These are phyloP conservation scores for Monilinia laxa DNA, from an alignment of 2,329 filamentous ascomycete genomes.

Conservation along the genomic window DNA sequence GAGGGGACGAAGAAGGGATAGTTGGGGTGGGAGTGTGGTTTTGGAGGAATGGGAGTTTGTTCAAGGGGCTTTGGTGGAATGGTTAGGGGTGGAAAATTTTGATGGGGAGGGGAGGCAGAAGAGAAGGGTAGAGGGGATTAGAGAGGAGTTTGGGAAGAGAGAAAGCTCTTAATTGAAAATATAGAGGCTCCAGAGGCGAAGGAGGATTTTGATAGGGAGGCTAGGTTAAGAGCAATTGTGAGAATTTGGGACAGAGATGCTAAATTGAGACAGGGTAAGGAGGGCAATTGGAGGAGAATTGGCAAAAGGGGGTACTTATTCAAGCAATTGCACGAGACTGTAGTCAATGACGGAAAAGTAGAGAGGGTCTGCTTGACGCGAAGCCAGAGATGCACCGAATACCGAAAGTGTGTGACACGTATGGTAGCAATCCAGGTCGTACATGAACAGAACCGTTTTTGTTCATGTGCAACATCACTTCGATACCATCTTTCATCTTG, in stretches of 20 bases:
- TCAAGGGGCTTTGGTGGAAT: constrained; percentile 50
- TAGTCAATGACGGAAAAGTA: neutral
- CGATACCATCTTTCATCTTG: neutral
- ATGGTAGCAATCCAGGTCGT: neutral
- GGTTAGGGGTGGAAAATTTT: constrained; percentile 47
- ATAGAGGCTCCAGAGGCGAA: neutral
- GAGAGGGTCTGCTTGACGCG: neutral
- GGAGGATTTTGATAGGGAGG: neutral
- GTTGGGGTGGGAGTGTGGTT: constrained; percentile 59
- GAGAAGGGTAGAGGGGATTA: constrained; percentile 43
- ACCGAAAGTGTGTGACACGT: neutral
- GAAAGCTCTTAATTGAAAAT: neutral
- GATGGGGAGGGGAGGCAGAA: constrained; percentile 53
- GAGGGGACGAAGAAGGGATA: constrained; percentile 57
- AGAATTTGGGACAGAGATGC: too few relatives aligned
- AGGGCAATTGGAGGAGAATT: neutral
- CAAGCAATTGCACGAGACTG: neutral
- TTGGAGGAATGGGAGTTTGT: constrained; percentile 56
- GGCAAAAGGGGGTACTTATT: neutral
- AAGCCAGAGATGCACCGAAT: neutral
- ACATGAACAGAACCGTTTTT: neutral
- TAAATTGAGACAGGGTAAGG: neutral
- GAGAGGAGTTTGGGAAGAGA: constrained; percentile 14
- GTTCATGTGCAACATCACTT: neutral
- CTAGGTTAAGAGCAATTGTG: too few relatives aligned